Percentiles rank a stretch among this genome's conserved stretches.
Conservation (phyloP, 495 filamentous ascomycete genomes). For the Sporormia fimetaria region DNA sequence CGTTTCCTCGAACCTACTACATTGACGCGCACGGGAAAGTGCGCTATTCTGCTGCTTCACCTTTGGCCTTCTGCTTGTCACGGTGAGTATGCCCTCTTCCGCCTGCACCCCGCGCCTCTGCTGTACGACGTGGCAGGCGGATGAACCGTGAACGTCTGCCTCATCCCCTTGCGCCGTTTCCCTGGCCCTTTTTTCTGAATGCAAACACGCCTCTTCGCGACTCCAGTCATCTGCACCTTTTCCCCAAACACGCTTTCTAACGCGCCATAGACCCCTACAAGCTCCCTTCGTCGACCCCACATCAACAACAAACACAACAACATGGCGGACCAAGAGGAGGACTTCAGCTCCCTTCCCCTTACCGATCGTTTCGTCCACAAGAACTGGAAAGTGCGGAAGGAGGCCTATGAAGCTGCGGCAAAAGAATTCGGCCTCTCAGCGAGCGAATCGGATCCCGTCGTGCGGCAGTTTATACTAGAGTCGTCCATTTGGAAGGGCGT, state of each 20-base stretch:
- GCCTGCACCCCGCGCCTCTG: too few species aligned
- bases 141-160: too few species aligned
- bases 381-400: slow-evolving; percentile 96
- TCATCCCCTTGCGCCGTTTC: too few species aligned
- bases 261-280: slow-evolving; percentile 8
- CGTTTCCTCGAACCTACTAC: too few species aligned
- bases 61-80: too few species aligned
- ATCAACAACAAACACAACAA: slow-evolving; percentile 9
- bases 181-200: too few species aligned
- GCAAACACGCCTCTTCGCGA: too few species aligned
- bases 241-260: slow-evolving; percentile 9
- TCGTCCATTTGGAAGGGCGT: slow-evolving; percentile 82
- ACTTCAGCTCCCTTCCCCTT: slow-evolving; percentile 71
- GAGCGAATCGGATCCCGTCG: slow-evolving; percentile 77
- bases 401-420: slow-evolving; percentile 85
- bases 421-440: slow-evolving; percentile 75
- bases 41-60: too few species aligned
- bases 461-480: slow-evolving; percentile 77
- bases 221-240: too few species aligned
- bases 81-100: too few species aligned
- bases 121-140: too few species aligned
- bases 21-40: too few species aligned
- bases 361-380: slow-evolving; percentile 82
- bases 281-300: slow-evolving; percentile 3
- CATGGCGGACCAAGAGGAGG: slow-evolving; percentile 67